Conservation (phyloP, 306 rosid species). For the Inga oerstediana region DNA sequence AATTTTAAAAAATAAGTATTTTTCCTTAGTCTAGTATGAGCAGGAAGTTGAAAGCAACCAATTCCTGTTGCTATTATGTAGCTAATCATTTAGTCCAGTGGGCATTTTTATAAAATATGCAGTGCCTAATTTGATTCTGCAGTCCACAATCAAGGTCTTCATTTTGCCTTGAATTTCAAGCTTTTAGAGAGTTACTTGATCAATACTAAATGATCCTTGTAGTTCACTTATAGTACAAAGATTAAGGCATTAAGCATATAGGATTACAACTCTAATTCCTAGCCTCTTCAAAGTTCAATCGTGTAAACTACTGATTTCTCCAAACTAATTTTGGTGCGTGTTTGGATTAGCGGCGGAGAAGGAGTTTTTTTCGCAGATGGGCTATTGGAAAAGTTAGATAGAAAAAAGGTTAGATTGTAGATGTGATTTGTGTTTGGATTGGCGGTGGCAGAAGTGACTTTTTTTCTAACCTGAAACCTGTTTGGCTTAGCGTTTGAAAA, state of each 20-base stretch:
- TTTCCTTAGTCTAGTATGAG: neutral
- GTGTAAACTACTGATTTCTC: neutral
- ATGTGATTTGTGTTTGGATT: no score
- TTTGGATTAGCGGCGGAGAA: no score
- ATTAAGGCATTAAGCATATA: no score
- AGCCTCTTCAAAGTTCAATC: no score
- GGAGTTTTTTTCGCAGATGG: no score
- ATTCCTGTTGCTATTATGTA: neutral
- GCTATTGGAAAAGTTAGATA: no score
- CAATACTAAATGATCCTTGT: neutral
- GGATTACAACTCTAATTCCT: no score
- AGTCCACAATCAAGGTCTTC: neutral
- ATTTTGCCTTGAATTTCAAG: neutral
- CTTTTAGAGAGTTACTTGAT: neutral
- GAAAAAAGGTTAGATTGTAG: no score
- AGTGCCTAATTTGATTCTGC: neutral
- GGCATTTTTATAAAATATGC: neutral
- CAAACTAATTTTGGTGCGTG: slow-evolving; percentile 1
- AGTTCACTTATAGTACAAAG: neutral
- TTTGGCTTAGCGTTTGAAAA: no score
- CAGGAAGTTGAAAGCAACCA: neutral
- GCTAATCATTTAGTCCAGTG: neutral
- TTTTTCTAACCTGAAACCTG: no score
- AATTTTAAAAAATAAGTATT: neutral
- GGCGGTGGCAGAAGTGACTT: no score